Evolutionary conservation across 2,329 filamentous ascomycete species (phyloP).

Genomic region (Stenocarpella maydis): DNA sequence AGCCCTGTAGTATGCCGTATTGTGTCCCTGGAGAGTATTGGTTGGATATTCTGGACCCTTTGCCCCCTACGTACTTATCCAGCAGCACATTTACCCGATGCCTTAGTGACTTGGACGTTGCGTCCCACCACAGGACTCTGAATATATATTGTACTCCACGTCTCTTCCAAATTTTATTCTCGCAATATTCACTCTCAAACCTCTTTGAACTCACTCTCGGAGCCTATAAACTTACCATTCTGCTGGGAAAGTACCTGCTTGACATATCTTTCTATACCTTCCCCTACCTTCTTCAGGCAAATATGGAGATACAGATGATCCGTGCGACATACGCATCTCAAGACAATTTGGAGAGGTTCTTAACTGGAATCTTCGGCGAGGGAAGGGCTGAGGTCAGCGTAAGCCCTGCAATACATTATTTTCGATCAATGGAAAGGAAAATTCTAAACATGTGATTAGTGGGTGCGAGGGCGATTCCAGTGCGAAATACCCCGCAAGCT

Average conservation of each 20-base stretch:
- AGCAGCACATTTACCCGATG: neutral
- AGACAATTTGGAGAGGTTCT: conserved; percentile 3
- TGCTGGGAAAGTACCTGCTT: neutral
- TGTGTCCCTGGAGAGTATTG: neutral
- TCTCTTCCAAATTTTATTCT: neutral
- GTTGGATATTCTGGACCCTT: neutral
- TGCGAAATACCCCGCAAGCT: neutral
- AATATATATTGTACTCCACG: neutral
- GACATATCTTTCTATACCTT: neutral
- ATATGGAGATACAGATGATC: neutral
- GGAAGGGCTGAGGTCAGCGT: neutral
- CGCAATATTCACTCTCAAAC: no score
- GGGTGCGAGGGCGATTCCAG: neutral
- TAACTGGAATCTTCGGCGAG: neutral
- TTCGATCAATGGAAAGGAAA: rapidly evolving
- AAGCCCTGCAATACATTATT: neutral
- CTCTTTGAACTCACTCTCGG: neutral
- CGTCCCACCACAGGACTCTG: neutral
- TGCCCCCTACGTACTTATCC: neutral
- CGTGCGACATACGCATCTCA: neutral
- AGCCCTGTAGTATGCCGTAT: neutral
- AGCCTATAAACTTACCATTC: rapidly evolving
- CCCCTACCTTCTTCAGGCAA: neutral
- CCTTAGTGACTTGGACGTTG: no score
- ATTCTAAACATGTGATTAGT: neutral